Percentiles rank a stretch among this genome's conserved stretches.
These are phyloP conservation scores for Mycena alexandri DNA, from an alignment of 768 basidiomycete genomes.

Conservation along the genomic window DNA sequence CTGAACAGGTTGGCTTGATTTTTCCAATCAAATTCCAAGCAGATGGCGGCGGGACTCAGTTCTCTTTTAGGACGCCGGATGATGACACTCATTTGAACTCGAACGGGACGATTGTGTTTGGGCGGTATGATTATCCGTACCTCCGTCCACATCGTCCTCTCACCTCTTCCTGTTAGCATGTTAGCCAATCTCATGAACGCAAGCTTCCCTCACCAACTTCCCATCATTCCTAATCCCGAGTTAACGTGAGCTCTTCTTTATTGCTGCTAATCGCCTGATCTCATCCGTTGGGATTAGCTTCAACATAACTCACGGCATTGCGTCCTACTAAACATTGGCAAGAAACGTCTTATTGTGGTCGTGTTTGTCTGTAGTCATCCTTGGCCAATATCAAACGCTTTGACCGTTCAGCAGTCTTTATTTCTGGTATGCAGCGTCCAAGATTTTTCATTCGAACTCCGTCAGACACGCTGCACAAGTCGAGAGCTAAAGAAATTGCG, in stretches of 20 bases:
- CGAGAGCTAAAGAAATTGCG: too few relatives aligned
- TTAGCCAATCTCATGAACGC: slow-evolving; percentile 52
- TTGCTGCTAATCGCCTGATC: not conserved
- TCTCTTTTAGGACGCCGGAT: slow-evolving; percentile 43
- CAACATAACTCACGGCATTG: slow-evolving; percentile 54
- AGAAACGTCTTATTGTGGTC: not conserved
- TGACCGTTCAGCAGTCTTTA: too few relatives aligned
- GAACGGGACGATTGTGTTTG: slow-evolving; percentile 58
- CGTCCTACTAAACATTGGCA: slow-evolving; percentile 46
- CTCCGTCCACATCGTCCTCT: not conserved
- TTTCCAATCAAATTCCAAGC: not conserved
- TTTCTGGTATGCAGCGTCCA: too few relatives aligned
- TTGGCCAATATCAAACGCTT: too few relatives aligned
- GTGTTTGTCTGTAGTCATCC: too few relatives aligned
- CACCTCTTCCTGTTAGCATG: slow-evolving; percentile 46
- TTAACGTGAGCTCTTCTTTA: slow-evolving; percentile 40
- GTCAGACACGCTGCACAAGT: too few relatives aligned
- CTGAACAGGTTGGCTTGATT: slow-evolving; percentile 44
- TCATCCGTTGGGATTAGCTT: slow-evolving; percentile 32
- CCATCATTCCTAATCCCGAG: slow-evolving; percentile 50
- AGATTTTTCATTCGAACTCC: too few relatives aligned
- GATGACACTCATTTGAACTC: slow-evolving; percentile 56
- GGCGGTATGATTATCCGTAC: slow-evolving; percentile 42
- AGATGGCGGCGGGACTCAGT: too few relatives aligned
- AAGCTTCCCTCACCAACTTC: slow-evolving; percentile 52